Conservation (phyloP, 208 protist species). For the Crithidia thermophila region DNA sequence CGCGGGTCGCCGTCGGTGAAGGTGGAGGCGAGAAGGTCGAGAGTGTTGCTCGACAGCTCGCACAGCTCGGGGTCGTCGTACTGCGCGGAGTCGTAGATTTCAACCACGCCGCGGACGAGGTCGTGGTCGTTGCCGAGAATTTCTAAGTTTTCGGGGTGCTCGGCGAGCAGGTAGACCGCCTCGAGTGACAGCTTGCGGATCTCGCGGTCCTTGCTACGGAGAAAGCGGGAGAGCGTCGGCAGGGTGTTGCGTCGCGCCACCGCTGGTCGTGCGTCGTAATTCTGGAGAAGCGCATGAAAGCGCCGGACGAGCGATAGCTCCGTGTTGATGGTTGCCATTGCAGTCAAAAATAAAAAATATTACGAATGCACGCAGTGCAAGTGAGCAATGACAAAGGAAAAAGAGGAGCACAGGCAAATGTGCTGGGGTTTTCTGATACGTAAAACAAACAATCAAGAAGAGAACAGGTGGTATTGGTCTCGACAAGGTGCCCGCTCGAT, state of each 20-base stretch:
- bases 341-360: background rate
- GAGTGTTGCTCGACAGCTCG: slow-evolving; percentile 46
- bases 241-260: slow-evolving; percentile 88
- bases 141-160: slow-evolving; percentile 89
- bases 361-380: background rate
- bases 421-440: too few relatives aligned
- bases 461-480: too few relatives aligned
- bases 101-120: slow-evolving; percentile 58
- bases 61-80: slow-evolving; percentile 84
- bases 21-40: slow-evolving; percentile 53
- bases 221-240: slow-evolving; percentile 77
- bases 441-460: too few relatives aligned
- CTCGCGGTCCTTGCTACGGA: slow-evolving; percentile 79
- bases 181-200: slow-evolving; percentile 72
- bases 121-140: slow-evolving; percentile 51
- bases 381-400: background rate
- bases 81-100: slow-evolving; percentile 73
- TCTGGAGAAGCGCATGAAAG: slow-evolving; percentile 70
- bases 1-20: slow-evolving; percentile 60
- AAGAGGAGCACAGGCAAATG: background rate
- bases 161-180: slow-evolving; percentile 71
- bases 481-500: too few relatives aligned
- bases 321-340: slow-evolving; percentile 68
- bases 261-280: slow-evolving; percentile 78
- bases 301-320: slow-evolving; percentile 84